A percentile compares a stretch with the other conserved stretches of the same genome.
Evolutionary conservation across 805 yeast species (phyloP).

Genomic region (Groenewaldozyma salmanticensis): DNA sequence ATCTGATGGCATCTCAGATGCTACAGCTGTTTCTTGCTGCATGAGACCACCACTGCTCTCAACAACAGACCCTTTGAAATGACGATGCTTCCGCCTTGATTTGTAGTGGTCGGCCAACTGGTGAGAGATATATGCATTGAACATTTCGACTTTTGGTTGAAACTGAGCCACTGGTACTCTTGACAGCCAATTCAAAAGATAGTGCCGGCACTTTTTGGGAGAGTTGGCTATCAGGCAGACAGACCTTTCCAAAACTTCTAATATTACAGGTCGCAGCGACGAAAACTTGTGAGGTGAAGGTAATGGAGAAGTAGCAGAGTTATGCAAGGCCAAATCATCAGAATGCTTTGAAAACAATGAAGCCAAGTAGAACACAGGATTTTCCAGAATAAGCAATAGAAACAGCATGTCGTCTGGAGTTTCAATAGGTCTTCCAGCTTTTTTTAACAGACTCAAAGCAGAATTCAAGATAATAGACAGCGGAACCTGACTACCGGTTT

Average conservation of each 20-base stretch:
- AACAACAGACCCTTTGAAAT: no score
- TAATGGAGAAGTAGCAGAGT: slow-evolving; percentile 25
- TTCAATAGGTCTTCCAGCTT: slow-evolving; percentile 33
- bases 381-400: slow-evolving; percentile 57
- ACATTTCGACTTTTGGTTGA: slow-evolving; percentile 46
- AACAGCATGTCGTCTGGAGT: slow-evolving; percentile 42
- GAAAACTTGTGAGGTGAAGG: slow-evolving; percentile 36
- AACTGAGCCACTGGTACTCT: slow-evolving; percentile 37
- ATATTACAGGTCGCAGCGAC: slow-evolving; percentile 32
- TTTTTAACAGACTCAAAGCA: slow-evolving; percentile 41
- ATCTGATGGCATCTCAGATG: neutral
- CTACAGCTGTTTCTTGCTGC: neutral
- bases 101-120: slow-evolving; percentile 42
- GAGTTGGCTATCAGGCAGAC: slow-evolving; percentile 57
- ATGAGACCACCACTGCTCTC: no score
- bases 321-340: slow-evolving; percentile 6
- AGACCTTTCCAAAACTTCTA: slow-evolving; percentile 58
- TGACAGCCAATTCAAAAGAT: slow-evolving; percentile 49
- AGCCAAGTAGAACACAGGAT: slow-evolving; percentile 42
- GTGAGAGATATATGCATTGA: slow-evolving; percentile 71
- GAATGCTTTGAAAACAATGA: slow-evolving; percentile 10
- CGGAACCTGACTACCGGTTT: slow-evolving; percentile 33
- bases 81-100: slow-evolving; percentile 2
- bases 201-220: slow-evolving; percentile 31
- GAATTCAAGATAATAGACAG: slow-evolving; percentile 45